Evolutionary conservation across 331 rosid species (phyloP).

Genomic region (Ulmus americana): DNA sequence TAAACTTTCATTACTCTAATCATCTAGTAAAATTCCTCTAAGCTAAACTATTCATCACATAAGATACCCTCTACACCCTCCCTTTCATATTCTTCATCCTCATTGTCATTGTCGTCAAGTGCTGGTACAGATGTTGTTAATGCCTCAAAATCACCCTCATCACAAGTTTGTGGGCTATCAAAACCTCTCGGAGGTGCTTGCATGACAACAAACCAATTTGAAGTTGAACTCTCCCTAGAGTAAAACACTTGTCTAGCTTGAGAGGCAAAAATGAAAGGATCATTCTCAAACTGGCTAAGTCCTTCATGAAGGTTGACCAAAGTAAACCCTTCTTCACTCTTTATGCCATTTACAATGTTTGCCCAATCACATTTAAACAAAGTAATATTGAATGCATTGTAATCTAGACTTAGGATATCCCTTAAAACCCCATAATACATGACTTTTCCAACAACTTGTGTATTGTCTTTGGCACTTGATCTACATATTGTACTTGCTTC

Average conservation of each 20-base stretch:
- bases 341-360: neutral
- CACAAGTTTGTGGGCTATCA: too few relatives aligned
- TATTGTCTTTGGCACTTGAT: neutral
- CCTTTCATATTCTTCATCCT: too few relatives aligned
- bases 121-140: too few relatives aligned
- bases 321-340: neutral
- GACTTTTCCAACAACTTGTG: neutral
- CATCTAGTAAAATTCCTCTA: too few relatives aligned
- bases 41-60: too few relatives aligned
- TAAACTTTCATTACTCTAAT: too few relatives aligned
- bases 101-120: too few relatives aligned
- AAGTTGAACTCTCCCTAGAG: neutral
- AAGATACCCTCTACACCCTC: too few relatives aligned
- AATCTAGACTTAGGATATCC: neutral
- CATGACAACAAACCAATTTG: neutral
- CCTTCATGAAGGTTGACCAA: conserved; percentile 5
- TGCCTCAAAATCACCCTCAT: too few relatives aligned
- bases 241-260: conserved; percentile 11
- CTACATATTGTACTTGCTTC: neutral
- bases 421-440: neutral
- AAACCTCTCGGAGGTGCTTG: neutral
- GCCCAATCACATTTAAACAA: conserved; percentile 11
- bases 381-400: neutral
- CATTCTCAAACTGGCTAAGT: neutral
- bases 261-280: conserved; percentile 4